phyloP scores from a whole-genome alignment of 805 yeast species.

The Metschnikowia drakensbergensis region DNA sequence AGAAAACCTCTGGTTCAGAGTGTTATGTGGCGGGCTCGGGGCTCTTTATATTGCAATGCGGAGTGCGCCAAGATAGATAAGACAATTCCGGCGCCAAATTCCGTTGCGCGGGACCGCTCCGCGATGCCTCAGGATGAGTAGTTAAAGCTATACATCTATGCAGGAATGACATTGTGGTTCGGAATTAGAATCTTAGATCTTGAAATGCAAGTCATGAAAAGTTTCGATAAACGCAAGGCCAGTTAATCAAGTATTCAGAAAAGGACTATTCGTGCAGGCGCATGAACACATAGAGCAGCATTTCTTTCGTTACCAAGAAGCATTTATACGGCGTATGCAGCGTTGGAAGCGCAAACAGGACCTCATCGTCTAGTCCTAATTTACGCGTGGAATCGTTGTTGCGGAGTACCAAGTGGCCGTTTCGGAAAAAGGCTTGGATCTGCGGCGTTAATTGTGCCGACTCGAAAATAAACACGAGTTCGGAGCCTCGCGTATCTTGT shows the following conservation, averaged over 20 bases:
- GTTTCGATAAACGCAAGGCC: no score
- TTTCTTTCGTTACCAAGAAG: slow-evolving; percentile 9
- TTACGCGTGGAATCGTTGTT: slow-evolving; percentile 13
- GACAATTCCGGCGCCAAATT: neutral
- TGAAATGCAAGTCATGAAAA: no score
- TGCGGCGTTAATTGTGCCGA: slow-evolving; percentile 16
- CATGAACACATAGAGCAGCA: slow-evolving; percentile 14
- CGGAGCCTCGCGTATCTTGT: slow-evolving; percentile 1
- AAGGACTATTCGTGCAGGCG: neutral
- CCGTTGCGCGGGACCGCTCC: neutral
- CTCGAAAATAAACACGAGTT: slow-evolving; percentile 15
- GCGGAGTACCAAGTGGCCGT: slow-evolving; percentile 8
- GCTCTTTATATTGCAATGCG: neutral
- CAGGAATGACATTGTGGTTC: no score
- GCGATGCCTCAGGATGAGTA: neutral
- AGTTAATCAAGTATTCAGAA: no score
- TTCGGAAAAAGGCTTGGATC: slow-evolving; percentile 10
- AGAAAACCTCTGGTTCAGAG: neutral
- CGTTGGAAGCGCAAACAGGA: slow-evolving; percentile 11
- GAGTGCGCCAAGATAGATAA: neutral
- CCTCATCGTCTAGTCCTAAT: slow-evolving; percentile 6
- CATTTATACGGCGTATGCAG: slow-evolving; percentile 8
- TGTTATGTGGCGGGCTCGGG: neutral
- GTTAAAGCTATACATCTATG: no score
- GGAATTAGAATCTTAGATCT: no score